phyloP scores from a whole-genome alignment of 306 rosid genomes.

The Abrus precatorius region DNA sequence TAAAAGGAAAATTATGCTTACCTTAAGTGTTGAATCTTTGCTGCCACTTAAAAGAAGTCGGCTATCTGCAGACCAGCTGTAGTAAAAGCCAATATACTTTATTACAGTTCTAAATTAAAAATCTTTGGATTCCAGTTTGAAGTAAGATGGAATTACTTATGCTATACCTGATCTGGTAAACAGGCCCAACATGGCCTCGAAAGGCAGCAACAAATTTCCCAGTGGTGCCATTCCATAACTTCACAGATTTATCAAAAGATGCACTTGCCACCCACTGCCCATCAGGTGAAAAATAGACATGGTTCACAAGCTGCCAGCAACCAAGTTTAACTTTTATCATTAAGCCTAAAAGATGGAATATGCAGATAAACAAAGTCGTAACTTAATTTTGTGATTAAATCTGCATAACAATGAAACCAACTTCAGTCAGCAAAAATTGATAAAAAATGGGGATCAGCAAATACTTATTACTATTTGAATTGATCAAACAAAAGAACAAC shows the following conservation, averaged over 20 bases:
- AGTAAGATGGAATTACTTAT: constrained; percentile 8
- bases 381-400: constrained; percentile 16
- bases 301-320: constrained; percentile 83
- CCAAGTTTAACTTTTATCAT: constrained; percentile 33
- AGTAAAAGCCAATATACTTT: constrained; percentile 40
- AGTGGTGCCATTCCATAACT: constrained; percentile 87
- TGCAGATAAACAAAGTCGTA: not conserved
- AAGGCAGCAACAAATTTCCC: constrained; percentile 87
- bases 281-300: constrained; percentile 94
- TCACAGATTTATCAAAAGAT: constrained; percentile 95
- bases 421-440: constrained; percentile 9
- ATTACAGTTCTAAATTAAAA: constrained; percentile 43
- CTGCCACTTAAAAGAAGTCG: constrained; percentile 93
- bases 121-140: constrained; percentile 11
- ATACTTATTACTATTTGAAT: constrained; percentile 2
- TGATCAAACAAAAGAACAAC: constrained; percentile 30
- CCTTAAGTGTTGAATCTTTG: constrained; percentile 96
- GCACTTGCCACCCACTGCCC: constrained; percentile 99
- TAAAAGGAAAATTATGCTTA: constrained; percentile 41
- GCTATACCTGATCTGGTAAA: constrained; percentile 89
- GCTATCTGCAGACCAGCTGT: constrained; percentile 99
- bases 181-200: constrained; percentile 94
- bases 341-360: constrained; percentile 32
- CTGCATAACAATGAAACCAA: constrained; percentile 21
- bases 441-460: not conserved